Evolutionary conservation across 2,329 filamentous ascomycete genomes (phyloP), one percentile per base, ranked within the genome.

Genomic region (Pseudopithomyces maydicus): DNA sequence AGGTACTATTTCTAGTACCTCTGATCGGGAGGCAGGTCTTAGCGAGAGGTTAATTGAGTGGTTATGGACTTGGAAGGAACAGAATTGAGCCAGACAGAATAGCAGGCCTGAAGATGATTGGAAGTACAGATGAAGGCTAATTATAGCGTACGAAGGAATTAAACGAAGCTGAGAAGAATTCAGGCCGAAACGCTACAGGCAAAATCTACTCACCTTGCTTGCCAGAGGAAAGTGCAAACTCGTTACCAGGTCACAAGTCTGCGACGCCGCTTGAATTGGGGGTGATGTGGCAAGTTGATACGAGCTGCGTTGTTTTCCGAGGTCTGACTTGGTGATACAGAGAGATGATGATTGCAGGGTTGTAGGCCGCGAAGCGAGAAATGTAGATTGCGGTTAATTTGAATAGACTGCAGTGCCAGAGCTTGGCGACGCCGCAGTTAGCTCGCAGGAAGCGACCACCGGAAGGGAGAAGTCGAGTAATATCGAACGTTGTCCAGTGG

Each of bases 321-420:
- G 46, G n/a, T 50, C 43, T 49, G 23, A 26, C 33, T 42, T 49
- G 35, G 46, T 47, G 38, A 47, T n/a, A 36, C 56, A 50, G 52
- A 23, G 22, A 49, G 35, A 38, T 35, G 47, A 54, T 39, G 19
- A 22, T 33, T 59, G 39, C 48, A 57, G 23, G 45, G 54, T 43
- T 29, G 57, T 61, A 46, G 62, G 55, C 41, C 29, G 33, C 52
- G 55, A 62, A 65, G 58, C 61, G 57, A 62, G 58, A 45, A 33
- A 38, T 42, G 53, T 65, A 65, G 32, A 67, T 65, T 67, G 54
- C 33, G 59, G 48, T 55, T 61, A 67, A 67, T 65, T 14, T 62
- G 58, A 61, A 57, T 64, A 64, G 23, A 65, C 15, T 57, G 48
- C 35, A 41, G 19, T 51, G 38, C 58, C 47, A 55, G 42, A 59